Evolutionary conservation across 345 rosid species (phyloP).

Genomic region (Reutealis trisperma): DNA sequence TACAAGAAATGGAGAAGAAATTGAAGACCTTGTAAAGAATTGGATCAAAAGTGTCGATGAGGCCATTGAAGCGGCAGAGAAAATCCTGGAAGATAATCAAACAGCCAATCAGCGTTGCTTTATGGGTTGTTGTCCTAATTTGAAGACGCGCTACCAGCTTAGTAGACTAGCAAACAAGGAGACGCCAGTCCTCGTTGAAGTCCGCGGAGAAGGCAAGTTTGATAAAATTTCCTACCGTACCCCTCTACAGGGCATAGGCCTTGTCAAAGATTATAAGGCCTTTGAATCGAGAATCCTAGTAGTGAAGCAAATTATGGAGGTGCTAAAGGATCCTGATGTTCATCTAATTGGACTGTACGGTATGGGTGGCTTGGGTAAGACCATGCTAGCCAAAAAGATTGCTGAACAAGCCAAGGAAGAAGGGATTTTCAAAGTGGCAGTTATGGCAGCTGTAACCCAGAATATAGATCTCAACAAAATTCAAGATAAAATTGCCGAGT

Average conservation of each 20-base stretch:
- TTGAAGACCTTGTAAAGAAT: not conserved
- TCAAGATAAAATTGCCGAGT: conserved; percentile 22
- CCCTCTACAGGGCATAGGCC: not conserved
- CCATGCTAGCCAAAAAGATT: not conserved
- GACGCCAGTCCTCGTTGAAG: no score
- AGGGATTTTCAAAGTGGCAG: conserved; percentile 5
- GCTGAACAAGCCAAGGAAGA: not conserved
- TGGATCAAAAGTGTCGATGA: conserved; percentile 14
- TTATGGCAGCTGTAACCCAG: not conserved
- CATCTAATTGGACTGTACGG: conserved; percentile 9
- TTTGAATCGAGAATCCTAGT: not conserved
- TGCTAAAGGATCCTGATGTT: not conserved
- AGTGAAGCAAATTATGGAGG: not conserved
- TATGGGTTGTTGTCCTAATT: not conserved
- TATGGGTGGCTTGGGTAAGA: conserved; percentile 9
- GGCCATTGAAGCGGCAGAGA: not conserved
- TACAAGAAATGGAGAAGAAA: conserved; percentile 5
- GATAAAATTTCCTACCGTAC: not conserved
- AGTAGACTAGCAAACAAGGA: conserved; percentile 2
- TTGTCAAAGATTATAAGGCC: not conserved
- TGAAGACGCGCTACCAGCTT: not conserved
- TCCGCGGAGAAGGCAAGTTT: not conserved
- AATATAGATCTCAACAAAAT: conserved; percentile 1
- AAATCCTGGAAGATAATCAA: not conserved
- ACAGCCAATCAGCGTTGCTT: not conserved